Evolutionary conservation across 2,329 filamentous ascomycete species (phyloP), one percentile per base, ranked within the genome.

Genomic region (Ascochyta clinopodiicola): DNA sequence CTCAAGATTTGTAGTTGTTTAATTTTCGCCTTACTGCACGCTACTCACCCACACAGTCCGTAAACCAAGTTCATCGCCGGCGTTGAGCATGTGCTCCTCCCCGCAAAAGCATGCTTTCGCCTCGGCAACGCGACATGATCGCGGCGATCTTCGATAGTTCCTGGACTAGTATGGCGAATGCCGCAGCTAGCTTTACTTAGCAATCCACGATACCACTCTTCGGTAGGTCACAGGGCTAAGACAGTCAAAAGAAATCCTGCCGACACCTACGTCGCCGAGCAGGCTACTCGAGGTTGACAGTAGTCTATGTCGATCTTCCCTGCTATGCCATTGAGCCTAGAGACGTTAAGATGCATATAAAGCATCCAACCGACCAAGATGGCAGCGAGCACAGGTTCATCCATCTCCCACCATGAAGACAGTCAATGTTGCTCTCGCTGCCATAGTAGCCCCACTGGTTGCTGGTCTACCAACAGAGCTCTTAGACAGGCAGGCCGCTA

Each of bases 381-480:
- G 37, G 24, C n/a, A 45, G 7, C 15, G 6, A 31, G 5, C 45
- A 8, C 22, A 29, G 8, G n/a, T 5, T 21, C 29, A 29, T 17
- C 17, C 36, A 22, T 10, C 9, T 13, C 13, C 17, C 43, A 46
- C 24, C 17, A 60, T 63, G 59, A 63, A 57, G 48, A 9, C 54
- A 32, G 36, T 50, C 9, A 51, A 29, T 21, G 39, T 57, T 27
- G 39, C 43, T 27, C 45, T 61, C 6, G 56, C 53, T 51, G 59
- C 51, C 35, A 21, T 63, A 4, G 49, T 44, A 19, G 45, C 53
- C 2, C 48, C 51, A 12, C 19, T 63, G 10, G 44, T 40, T 6
- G 31, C 56, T 13, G 47, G 53, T 17, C 53, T 56, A 3, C 56
- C 59, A 19, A 44, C 51, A 6, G 36, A 46, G 21, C 34, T 63